A percentile compares a stretch with the other conserved stretches of the same genome.
Evolutionary conservation across 1,139 yeast species (phyloP).

Genomic region (Entelexis paramagnoliae): DNA sequence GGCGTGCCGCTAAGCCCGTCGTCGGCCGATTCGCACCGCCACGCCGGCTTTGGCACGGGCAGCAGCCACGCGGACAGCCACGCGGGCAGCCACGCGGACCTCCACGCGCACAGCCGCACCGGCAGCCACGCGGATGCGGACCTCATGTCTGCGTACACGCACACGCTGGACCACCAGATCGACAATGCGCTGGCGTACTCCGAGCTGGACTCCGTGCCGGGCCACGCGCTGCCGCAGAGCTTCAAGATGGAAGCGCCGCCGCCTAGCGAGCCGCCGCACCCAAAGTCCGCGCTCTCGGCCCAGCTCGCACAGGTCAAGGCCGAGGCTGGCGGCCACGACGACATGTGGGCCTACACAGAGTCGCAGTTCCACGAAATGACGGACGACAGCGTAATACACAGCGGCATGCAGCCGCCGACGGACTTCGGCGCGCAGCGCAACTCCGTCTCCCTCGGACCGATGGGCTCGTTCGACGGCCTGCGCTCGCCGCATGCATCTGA

Average conservation of each 20-base stretch:
- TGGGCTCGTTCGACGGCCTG: slow-evolving; percentile 8
- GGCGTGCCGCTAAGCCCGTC: slow-evolving; percentile 15
- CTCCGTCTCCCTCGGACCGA: background rate
- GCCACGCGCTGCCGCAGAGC: background rate
- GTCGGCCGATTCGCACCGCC: slow-evolving; percentile 11
- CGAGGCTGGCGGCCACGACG: background rate
- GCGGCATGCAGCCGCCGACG: background rate
- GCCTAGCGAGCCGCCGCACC: slow-evolving; percentile 5
- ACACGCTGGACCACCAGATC: slow-evolving; percentile 5
- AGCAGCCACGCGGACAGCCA: background rate
- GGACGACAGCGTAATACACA: background rate
- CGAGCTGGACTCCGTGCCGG: background rate
- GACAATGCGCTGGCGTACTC: slow-evolving; percentile 1
- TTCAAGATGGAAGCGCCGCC: background rate
- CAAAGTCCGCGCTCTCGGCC: slow-evolving; percentile 19
- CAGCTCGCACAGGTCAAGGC: slow-evolving; percentile 20
- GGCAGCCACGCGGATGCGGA: slow-evolving; percentile 1
- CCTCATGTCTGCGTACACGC: slow-evolving; percentile 8
- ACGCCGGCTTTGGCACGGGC: background rate
- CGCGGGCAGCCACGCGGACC: too few species aligned
- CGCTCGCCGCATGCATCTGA: slow-evolving; percentile 1
- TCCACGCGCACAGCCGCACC: background rate
- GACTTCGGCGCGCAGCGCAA: background rate
- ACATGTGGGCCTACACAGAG: slow-evolving; percentile 6
- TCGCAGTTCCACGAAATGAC: slow-evolving; percentile 1